Base-by-base conservation (phyloP, 2,329 filamentous ascomycete genomes). In the Hawksworthiomyces lignivorus region DNA sequence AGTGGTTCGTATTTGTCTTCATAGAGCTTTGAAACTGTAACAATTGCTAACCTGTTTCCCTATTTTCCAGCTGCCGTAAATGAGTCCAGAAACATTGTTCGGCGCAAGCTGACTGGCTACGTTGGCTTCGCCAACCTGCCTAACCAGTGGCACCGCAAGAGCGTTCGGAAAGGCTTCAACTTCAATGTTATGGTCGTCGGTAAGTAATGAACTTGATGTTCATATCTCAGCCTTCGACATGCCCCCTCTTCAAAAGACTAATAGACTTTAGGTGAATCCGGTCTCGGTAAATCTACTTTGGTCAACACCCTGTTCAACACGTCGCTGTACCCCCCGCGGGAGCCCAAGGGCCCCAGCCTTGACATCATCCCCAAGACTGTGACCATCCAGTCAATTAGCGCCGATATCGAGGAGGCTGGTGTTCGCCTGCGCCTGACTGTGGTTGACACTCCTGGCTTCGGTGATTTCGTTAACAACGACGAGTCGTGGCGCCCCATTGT, bases 111-210 rank as follows among this genome's bases (percentile, higher is more conserved):
- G 62, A 97, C 92, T 38, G 92, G 92, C 61, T 98, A 97, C 59
- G 92, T 98, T 59, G 92, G 92, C 53, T 98, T 98, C 61, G 92
- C 92, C 65, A 98, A 98, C 66, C 70, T 98, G 62, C 92, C 92
- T 51, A 98, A 98, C 72, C 92, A 98, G 71, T 98, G 92, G 92
- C 92, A 98, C 75, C 90, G 92, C 68, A 98, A 98, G 84, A 96
- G 89, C 80, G 92, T 98, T 59, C 87, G 92, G 63, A 98, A 98
- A 71, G 92, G 92, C 49, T 98, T 98, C 80, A 98, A 97, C 79
- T 98, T 98, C 77, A 98, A 98, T 64, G 92, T 98, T 55, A 98
- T 98, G 92, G 92, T 98, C 68, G 92, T 98, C 69, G 92, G 92
- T 97, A 75, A 61, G 89, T 60, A n/a, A n/a, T n/a, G n/a, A n/a